Base-by-base conservation (phyloP, 192 early-diverging fungal genomes). In the Backusella mclennaniae region DNA sequence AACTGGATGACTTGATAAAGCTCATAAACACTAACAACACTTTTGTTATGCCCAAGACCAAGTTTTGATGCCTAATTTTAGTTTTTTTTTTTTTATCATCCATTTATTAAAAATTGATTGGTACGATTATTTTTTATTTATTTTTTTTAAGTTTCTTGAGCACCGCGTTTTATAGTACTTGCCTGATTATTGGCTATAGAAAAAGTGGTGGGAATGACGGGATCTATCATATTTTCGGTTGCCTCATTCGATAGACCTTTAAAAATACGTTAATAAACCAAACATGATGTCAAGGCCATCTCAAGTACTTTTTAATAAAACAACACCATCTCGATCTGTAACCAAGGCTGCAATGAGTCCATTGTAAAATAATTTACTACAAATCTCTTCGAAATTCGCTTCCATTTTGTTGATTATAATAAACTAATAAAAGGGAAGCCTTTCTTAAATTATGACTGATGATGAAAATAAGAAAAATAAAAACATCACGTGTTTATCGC, bases 321-420 rank as follows among this genome's bases (percentile, higher is more conserved):
- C 83, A 23, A 92, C 89, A 5, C 90, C 90, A 77, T 90, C 89
- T 69, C 85, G 73, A 76, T 92, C 90, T 11, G 89, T 90, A 0
- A 92, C 77, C 11, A 90, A 66, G 23, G 87, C 85, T n/a, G 87
- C 87, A 41, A 87, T 74, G 9, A 90, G 72, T 52, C 87, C 84
- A 67, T 85, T 82, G 11, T 79, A 80, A 52, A 82, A 79, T 12
- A 69, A 76, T n/a, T 59, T 70, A n/a, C 69, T 74, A 42, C 73
- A 75, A 11, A 46, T 26, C n/a, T 63, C 29, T 7, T 71, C 56
- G 29, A 72, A 72, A 1, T 39, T 39, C 9, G 69, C 63, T 31
- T 77, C 76, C 36, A 77, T 39, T n/a, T 26, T 44, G 69, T 38
- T 5, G 38, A 11, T 39, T 39, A 11, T 42, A 39, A 33, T 39